Evolutionary conservation across 1,139 yeast species (phyloP), one percentile per base, ranked within the genome.

Genomic region (Magnusiomyces paraingens): DNA sequence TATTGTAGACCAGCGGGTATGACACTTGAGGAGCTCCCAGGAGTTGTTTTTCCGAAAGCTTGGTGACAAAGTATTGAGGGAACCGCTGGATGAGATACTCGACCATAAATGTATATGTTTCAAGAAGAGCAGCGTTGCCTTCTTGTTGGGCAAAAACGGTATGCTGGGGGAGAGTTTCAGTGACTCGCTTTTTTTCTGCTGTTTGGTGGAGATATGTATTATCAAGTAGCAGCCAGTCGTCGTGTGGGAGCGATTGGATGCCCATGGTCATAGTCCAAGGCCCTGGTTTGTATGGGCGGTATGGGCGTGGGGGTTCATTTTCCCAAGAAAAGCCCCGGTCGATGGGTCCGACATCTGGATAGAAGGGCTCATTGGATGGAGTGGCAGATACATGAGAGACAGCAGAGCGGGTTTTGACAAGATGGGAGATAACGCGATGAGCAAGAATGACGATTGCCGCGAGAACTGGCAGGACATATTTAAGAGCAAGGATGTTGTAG

Each of bases 171-270:
- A 76, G 73, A 8, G 64, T 59, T 51, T 74, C 74, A 4, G 74
- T 70, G 26, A 82, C 69, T 32, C 69, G 66, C 2, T 64, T 64
- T 61, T 84, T 79, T 46, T 73, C 65, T 10, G 73, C 72, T 3
- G 83, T 73, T 20, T 74, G 69, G 4, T 70, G 63, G 57, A 72
- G 64, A 62, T 86, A 86, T 0, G 84, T 78, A 50, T 84, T 73
- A 58, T 86, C 95, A n/a, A 87, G 64, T 51, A 82, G 71, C 35
- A 86, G 70, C 83, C 86, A 82, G 53, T 86, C 89, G 52, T 79
- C 77, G 5, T 79, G 75, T 36, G 77, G 77, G 46, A 81, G 67
- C 51, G 73, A 75, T 55, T 74, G 75, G 53, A 86, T 77, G 0
- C 86, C 91, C 87, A 86, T 82, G 3, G 85, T 84, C 69, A 86